Evolutionary conservation across 2,329 filamentous ascomycete genomes (phyloP).

Genomic region (Pezicula carpinea): DNA sequence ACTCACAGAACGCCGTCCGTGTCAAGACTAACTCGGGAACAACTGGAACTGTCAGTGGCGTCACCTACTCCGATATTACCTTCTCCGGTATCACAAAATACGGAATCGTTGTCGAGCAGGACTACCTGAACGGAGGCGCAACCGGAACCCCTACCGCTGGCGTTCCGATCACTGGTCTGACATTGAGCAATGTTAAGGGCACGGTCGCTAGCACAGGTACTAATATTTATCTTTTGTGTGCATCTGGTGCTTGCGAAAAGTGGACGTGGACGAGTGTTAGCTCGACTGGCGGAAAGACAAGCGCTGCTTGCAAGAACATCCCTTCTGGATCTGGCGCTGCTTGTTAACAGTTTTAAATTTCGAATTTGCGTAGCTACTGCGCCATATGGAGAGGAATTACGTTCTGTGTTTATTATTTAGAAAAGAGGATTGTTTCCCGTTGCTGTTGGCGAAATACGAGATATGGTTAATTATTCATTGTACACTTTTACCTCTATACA

Average conservation of each 20-base stretch:
- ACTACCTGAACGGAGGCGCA: conserved; percentile 46
- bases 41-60: conserved; percentile 45
- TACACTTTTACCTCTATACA: no score
- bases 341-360: conserved; percentile 7
- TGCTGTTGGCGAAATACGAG: no score
- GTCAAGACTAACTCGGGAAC: conserved; percentile 51
- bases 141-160: conserved; percentile 41
- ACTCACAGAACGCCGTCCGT: conserved; percentile 50
- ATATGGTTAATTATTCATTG: no score
- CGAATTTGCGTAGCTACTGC: no score
- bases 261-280: conserved; percentile 46
- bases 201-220: conserved; percentile 33
- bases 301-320: conserved; percentile 34
- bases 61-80: conserved; percentile 48
- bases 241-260: conserved; percentile 40
- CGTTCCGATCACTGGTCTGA: conserved; percentile 45
- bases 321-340: conserved; percentile 22
- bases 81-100: conserved; percentile 45
- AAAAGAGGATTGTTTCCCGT: no score
- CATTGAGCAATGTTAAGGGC: conserved; percentile 38
- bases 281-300: conserved; percentile 45
- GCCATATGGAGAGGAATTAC: no score
- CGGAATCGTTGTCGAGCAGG: conserved; percentile 51
- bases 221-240: conserved; percentile 49
- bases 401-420: no score